Conservation (phyloP, 257 asterid genomes). For the Asclepias syriaca region DNA sequence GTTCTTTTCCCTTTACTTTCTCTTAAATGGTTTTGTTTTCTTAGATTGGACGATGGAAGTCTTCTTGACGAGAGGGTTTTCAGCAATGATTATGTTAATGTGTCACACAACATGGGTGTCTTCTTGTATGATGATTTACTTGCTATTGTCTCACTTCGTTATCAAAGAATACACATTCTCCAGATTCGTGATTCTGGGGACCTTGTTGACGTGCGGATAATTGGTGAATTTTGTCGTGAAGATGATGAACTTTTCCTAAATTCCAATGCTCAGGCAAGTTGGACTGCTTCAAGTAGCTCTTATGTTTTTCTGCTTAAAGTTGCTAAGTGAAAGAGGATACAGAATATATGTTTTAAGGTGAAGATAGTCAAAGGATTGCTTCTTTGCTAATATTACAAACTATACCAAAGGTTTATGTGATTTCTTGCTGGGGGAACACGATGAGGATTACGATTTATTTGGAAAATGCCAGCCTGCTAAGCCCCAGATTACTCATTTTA, state of each 20-base stretch:
- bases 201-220: slow-evolving; percentile 74
- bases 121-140: slow-evolving; percentile 90
- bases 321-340: background rate
- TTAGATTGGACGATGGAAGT: slow-evolving; percentile 86
- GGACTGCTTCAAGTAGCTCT: slow-evolving; percentile 25
- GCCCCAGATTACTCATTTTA: background rate
- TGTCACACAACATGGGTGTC: slow-evolving; percentile 86
- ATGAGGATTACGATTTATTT: background rate
- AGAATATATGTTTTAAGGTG: background rate
- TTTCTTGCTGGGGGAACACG: background rate
- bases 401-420: background rate
- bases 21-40: slow-evolving; percentile 12
- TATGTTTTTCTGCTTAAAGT: slow-evolving; percentile 5
- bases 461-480: background rate
- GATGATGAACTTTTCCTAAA: slow-evolving; percentile 92
- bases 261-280: slow-evolving; percentile 86
- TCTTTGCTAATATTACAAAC: background rate
- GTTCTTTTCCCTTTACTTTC: background rate
- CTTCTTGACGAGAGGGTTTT: slow-evolving; percentile 85
- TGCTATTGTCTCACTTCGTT: slow-evolving; percentile 89
- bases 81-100: slow-evolving; percentile 78
- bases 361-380: slow-evolving; percentile 1
- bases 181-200: slow-evolving; percentile 93
- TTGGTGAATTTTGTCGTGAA: slow-evolving; percentile 90
- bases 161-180: slow-evolving; percentile 88